Base-by-base conservation (phyloP, 805 yeast genomes). In the Starmerella bombi region DNA sequence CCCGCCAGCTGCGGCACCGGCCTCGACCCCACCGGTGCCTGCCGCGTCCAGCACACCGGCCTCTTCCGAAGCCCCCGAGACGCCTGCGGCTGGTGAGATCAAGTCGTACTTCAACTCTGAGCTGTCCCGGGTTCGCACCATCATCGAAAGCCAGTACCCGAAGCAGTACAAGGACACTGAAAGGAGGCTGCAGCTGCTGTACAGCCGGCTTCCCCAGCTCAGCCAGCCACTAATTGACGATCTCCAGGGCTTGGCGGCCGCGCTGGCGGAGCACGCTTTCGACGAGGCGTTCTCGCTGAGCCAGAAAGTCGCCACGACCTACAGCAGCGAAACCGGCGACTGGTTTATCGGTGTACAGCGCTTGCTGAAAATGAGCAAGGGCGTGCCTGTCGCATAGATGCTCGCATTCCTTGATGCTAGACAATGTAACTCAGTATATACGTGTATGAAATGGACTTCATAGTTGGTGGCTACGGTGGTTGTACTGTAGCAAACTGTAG, bases 311-410 rank as follows among this genome's bases (percentile, higher is more conserved):
- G 72, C 80, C 18, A 69, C 83, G 6, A 69, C 72, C 28, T 69
- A 72, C 46, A 70, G 77, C 19, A 73, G 70, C 19, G 93, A 86
- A 59, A 74, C 80, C 48, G 95, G 94, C 12, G 75, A 79, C 53
- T 91, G 98, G 98, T 73, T 80, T 64, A 74, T 80, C 25, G 98
- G 98, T 52, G 78, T 91, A 35, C 84, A 80, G 60, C 75, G 96
- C 51, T 69, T 91, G 47, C 75, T 88, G 46, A 79, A 78, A 47
- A 82, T 91, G 61, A 51, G 56, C n/a, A 38, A 48, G 25, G 63
- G 58, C 8, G 55, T 57, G 5, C 50, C 55, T 2, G 57, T 50
- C n/a, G n/a, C n/a, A 19, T n/a, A n/a, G n/a, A n/a, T n/a, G n/a
- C n/a, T n/a, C n/a, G n/a, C n/a, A n/a, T n/a, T n/a, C n/a, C n/a